Percentiles rank a stretch among this genome's conserved stretches.
These are phyloP conservation scores for Pistacia integerrima DNA, from an alignment of 345 rosid species.

Conservation along the genomic window DNA sequence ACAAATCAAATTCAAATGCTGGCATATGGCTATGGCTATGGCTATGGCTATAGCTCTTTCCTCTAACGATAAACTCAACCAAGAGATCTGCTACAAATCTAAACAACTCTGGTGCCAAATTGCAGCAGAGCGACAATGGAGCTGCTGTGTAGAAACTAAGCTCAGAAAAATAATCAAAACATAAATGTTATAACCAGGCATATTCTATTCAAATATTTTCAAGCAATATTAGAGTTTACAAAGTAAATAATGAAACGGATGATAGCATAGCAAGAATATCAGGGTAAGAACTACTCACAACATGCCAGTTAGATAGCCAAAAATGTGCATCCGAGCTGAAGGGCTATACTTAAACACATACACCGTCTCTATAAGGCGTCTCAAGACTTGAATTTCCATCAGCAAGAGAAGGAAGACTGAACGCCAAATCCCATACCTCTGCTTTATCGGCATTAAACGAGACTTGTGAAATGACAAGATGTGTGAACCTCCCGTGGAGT, in stretches of 20 bases:
- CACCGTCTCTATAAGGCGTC: slow-evolving; percentile 66
- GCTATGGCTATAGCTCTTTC: slow-evolving; percentile 21
- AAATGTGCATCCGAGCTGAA: slow-evolving; percentile 62
- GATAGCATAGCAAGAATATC: not conserved
- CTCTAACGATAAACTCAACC: slow-evolving; percentile 47
- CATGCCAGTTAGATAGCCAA: slow-evolving; percentile 58
- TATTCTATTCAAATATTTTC: not conserved
- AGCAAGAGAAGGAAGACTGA: slow-evolving; percentile 62
- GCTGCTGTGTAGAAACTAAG: slow-evolving; percentile 60
- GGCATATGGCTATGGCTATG: slow-evolving; percentile 18
- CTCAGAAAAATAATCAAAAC: slow-evolving; percentile 18
- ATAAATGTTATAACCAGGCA: not conserved
- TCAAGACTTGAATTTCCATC: slow-evolving; percentile 68
- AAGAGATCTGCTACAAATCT: slow-evolving; percentile 39
- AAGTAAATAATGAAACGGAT: not conserved
- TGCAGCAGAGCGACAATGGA: slow-evolving; percentile 65
- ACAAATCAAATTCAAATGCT: slow-evolving; percentile 35
- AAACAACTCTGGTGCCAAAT: slow-evolving; percentile 39
- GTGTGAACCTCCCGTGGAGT: slow-evolving; percentile 54
- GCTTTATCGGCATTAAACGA: slow-evolving; percentile 36
- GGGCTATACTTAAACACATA: slow-evolving; percentile 65
- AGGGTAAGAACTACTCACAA: slow-evolving; percentile 47
- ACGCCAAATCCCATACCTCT: slow-evolving; percentile 49
- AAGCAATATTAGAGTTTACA: not conserved
- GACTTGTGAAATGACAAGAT: slow-evolving; percentile 46